These are phyloP conservation scores for Nakaseomyces kungkrabaensis DNA, from an alignment of 1,139 yeast species.

Conservation along the genomic window DNA sequence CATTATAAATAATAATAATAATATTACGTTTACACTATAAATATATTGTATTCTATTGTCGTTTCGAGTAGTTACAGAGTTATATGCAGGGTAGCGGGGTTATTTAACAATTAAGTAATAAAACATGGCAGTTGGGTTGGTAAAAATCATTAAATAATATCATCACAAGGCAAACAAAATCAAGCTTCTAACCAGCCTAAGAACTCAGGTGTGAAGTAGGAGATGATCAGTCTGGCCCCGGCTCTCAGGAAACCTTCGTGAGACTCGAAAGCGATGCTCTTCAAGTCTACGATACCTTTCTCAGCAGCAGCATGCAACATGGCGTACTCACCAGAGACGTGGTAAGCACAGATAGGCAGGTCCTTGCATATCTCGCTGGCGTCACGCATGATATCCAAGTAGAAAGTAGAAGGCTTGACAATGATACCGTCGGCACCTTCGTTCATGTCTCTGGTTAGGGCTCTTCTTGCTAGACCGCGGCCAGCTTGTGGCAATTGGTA, in stretches of 20 bases:
- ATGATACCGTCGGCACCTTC: conserved; percentile 97
- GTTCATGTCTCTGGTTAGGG: conserved; percentile 68
- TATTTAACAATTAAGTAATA: neutral
- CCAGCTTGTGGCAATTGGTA: conserved; percentile 94
- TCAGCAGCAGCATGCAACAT: conserved; percentile 99
- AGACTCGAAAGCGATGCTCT: conserved; percentile 82
- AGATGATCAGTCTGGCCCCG: conserved; percentile 85
- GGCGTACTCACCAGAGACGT: conserved; percentile 95
- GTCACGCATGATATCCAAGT: conserved; percentile 80
- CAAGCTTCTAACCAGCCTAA: conserved; percentile 68
- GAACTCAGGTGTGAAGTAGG: conserved; percentile 93
- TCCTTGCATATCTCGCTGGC: conserved; percentile 76
- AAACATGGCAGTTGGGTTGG: no score
- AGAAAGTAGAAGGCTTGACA: conserved; percentile 95
- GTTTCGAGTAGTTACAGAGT: neutral
- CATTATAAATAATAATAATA: neutral
- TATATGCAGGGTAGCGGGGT: neutral
- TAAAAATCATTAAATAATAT: neutral
- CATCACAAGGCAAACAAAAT: neutral
- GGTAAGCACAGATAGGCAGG: conserved; percentile 88
- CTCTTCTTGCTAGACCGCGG: conserved; percentile 88
- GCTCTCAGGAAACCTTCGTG: conserved; percentile 91
- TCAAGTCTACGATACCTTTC: conserved; percentile 83
- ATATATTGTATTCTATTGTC: neutral
- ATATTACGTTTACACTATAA: neutral